Percentiles rank a stretch among this genome's conserved stretches.
These are phyloP conservation scores for Curvularia lunata DNA, from an alignment of 2,329 filamentous ascomycete species.

Conservation along the genomic window DNA sequence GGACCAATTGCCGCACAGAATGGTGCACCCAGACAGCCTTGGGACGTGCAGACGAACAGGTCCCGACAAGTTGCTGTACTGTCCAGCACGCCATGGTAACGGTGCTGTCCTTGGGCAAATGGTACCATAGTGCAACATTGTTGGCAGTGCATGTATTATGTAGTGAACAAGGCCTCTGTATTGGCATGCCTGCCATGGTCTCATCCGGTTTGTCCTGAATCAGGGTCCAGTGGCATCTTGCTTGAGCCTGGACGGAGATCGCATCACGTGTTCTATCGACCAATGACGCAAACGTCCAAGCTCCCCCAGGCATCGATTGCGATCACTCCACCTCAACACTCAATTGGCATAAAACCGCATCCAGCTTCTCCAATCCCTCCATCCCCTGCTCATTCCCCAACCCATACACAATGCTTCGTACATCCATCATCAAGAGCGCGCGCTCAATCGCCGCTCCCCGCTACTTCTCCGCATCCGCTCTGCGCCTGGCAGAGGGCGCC, in stretches of 20 bases:
- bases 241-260: not conserved
- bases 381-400: conserved; percentile 9
- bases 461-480: conserved; percentile 53
- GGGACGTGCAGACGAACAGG: not conserved
- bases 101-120: not conserved
- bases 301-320: conserved; percentile 19
- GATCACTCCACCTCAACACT: conserved; percentile 36
- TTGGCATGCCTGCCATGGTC: not conserved
- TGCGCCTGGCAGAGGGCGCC: conserved; percentile 55
- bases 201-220: not conserved
- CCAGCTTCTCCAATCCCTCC: conserved; percentile 14
- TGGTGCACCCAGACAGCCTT: not conserved
- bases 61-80: not conserved
- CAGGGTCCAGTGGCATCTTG: conserved; percentile 2
- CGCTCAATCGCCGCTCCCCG: conserved; percentile 47
- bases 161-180: not conserved
- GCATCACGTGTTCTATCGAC: conserved; percentile 18
- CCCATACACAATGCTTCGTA: conserved; percentile 44
- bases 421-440: conserved; percentile 50
- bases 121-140: not conserved
- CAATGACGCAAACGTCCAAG: conserved; percentile 36
- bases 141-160: not conserved
- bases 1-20: not conserved
- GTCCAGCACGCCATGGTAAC: not conserved
- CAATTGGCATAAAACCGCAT: conserved; percentile 26